phyloP scores from a whole-genome alignment of 176 grass and related monocot genomes.

The Carex pumila region DNA sequence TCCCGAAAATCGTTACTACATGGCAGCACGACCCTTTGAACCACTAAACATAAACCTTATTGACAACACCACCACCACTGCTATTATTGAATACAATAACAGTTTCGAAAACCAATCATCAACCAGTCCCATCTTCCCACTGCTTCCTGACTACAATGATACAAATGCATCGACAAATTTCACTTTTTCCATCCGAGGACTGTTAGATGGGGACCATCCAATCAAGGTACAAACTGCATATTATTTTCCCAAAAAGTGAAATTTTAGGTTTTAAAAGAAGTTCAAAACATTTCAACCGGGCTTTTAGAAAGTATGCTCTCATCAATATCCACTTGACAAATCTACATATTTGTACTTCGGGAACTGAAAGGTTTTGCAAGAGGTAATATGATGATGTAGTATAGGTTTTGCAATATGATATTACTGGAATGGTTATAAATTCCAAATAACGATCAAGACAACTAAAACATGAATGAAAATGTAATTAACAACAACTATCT shows the following conservation, averaged over 20 bases:
- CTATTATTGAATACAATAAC: conserved; percentile 49
- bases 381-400: no score
- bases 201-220: background rate
- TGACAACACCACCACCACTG: conserved; percentile 38
- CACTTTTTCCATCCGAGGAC: conserved; percentile 35
- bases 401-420: no score
- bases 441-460: background rate
- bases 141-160: conserved; percentile 49
- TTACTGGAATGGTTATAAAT: no score
- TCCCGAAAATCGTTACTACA: conserved; percentile 49
- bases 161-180: conserved; percentile 33
- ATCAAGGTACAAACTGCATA: conserved; percentile 8
- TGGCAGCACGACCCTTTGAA: conserved; percentile 43
- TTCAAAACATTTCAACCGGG: no score
- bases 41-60: conserved; percentile 8
- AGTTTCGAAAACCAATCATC: background rate
- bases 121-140: conserved; percentile 25
- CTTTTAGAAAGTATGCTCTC: no score
- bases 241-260: background rate
- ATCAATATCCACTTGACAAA: no score
- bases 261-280: no score
- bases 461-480: background rate
- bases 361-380: no score
- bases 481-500: background rate
- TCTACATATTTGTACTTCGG: no score